A percentile compares a stretch with the other conserved stretches of the same genome.
Evolutionary conservation across 2,329 filamentous ascomycete species (phyloP).

Genomic region (Ascochyta lentis): DNA sequence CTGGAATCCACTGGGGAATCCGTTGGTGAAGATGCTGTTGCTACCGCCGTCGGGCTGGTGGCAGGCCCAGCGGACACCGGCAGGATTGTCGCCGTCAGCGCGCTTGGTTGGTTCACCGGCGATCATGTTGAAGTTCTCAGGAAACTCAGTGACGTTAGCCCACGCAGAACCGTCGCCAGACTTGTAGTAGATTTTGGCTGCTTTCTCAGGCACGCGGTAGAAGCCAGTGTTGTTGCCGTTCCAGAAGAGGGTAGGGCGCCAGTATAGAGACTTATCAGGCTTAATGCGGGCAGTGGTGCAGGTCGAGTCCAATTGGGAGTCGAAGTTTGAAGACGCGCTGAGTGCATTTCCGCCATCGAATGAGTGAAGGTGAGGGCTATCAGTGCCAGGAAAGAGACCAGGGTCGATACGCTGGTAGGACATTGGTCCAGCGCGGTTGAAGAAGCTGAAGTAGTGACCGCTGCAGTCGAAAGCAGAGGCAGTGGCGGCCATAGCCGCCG

Average conservation of each 20-base stretch:
- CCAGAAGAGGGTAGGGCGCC: constrained; percentile 48
- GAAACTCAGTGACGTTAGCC: constrained; percentile 48
- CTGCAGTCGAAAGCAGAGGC: constrained; percentile 44
- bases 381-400: constrained; percentile 40
- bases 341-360: constrained; percentile 49
- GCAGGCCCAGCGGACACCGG: constrained; percentile 45
- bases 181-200: constrained; percentile 50
- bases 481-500: constrained; percentile 41
- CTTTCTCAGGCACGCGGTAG: constrained; percentile 45
- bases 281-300: constrained; percentile 49
- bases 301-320: constrained; percentile 34
- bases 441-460: constrained; percentile 50
- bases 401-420: constrained; percentile 48
- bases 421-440: constrained; percentile 46
- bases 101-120: constrained; percentile 43
- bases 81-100: constrained; percentile 37
- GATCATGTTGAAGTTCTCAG: constrained; percentile 47
- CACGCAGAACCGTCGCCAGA: constrained; percentile 42
- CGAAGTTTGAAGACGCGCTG: constrained; percentile 35
- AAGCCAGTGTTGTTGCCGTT: constrained; percentile 47
- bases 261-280: constrained; percentile 49
- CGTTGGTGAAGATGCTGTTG: constrained; percentile 35
- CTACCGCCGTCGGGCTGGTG: constrained; percentile 32
- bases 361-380: constrained; percentile 47
- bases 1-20: constrained; percentile 48